A percentile compares a stretch with the other conserved stretches of the same genome.
Conservation (phyloP, 169 alveolate genomes). For the Eimeria maxima region DNA sequence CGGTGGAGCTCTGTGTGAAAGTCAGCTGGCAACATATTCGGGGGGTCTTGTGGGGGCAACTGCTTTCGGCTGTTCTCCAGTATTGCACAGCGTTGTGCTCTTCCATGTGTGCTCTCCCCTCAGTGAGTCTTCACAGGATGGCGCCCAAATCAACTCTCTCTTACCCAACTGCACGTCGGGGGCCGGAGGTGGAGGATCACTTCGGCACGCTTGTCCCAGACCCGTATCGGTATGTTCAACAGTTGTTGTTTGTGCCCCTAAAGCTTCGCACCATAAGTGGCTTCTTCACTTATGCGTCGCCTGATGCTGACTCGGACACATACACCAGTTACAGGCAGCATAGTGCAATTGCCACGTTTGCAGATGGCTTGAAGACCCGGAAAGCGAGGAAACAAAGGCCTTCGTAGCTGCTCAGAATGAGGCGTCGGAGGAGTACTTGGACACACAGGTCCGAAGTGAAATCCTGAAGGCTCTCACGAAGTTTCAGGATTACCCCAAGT, state of each 20-base stretch:
- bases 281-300: background rate
- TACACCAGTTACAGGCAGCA: background rate
- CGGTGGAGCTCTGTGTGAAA: background rate
- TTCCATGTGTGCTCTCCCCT: background rate
- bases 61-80: background rate
- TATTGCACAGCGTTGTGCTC: background rate
- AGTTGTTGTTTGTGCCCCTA: background rate
- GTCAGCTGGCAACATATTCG: background rate
- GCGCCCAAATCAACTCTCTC: background rate
- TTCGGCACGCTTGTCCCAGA: slow-evolving; percentile 74
- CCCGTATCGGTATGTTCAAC: slow-evolving; percentile 43
- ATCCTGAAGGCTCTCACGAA: background rate
- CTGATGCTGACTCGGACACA: background rate
- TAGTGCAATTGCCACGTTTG: background rate
- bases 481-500: slow-evolving; percentile 76
- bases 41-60: background rate
- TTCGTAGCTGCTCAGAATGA: slow-evolving; percentile 68
- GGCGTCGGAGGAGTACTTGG: slow-evolving; percentile 38
- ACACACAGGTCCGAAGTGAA: slow-evolving; percentile 38
- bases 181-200: slow-evolving; percentile 36
- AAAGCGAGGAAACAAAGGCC: slow-evolving; percentile 76
- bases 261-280: background rate
- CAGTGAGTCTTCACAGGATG: background rate
- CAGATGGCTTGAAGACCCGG: slow-evolving; percentile 82
- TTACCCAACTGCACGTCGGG: slow-evolving; percentile 37